Conservation (phyloP, 1,284 basidiomycete species). For the Moesziomyces sp. region DNA sequence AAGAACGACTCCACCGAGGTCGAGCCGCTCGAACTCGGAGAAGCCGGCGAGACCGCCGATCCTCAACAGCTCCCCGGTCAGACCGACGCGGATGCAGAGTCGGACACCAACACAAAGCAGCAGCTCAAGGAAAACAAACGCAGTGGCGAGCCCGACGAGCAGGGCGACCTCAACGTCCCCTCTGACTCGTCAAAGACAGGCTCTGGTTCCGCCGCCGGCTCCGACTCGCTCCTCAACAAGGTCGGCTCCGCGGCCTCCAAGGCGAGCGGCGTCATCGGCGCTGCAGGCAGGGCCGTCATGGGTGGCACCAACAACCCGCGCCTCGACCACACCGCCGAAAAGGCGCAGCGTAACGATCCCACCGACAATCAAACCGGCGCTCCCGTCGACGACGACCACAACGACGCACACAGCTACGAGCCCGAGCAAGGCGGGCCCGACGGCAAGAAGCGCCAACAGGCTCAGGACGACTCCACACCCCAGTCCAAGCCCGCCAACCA, state of each 20-base stretch:
- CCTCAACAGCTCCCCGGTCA: background rate
- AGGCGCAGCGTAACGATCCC: conserved; percentile 17
- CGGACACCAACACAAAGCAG: background rate
- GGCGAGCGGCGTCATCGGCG: conserved; percentile 77
- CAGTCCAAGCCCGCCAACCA: conserved; percentile 16
- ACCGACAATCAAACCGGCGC: conserved; percentile 20
- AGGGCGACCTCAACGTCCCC: conserved; percentile 33
- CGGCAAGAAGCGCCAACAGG: conserved; percentile 36
- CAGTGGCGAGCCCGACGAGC: conserved; percentile 21
- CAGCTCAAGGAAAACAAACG: conserved; percentile 30
- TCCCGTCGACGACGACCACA: conserved; percentile 18
- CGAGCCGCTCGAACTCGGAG: conserved; percentile 57
- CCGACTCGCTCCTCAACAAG: conserved; percentile 33
- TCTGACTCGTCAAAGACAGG: conserved; percentile 36
- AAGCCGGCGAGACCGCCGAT: conserved; percentile 7
- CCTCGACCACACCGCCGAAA: conserved; percentile 41
- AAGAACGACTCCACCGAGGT: conserved; percentile 25
- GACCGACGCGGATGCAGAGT: background rate
- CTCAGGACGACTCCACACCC: background rate
- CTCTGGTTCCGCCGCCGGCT: conserved; percentile 35
- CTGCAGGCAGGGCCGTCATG: conserved; percentile 44
- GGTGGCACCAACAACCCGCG: conserved; percentile 24
- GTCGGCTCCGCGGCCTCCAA: conserved; percentile 70
- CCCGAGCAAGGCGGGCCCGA: conserved; percentile 25
- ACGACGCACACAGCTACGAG: conserved; percentile 23